A percentile compares a stretch with the other conserved stretches of the same genome.
These are phyloP conservation scores for Sugiyamaella chiloensis DNA, from an alignment of 805 yeast genomes.

Conservation along the genomic window DNA sequence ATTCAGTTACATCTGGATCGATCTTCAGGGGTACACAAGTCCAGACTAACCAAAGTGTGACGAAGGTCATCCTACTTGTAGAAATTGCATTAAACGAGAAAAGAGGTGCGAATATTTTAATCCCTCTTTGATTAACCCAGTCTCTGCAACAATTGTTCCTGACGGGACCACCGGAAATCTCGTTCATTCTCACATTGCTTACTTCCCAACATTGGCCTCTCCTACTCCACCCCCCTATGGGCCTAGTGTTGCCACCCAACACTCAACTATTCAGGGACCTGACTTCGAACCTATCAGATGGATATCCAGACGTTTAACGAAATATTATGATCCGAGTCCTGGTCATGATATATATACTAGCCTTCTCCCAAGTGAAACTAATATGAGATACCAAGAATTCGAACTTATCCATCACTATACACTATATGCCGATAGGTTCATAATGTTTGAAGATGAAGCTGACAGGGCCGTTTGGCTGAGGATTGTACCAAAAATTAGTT, in stretches of 20 bases:
- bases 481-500: slow-evolving; percentile 17
- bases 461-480: slow-evolving; percentile 18
- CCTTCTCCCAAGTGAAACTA: slow-evolving; percentile 9
- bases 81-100: slow-evolving; percentile 21
- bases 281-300: background rate
- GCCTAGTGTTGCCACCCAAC: too few relatives aligned
- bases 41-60: too few relatives aligned
- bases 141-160: too few relatives aligned
- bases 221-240: too few relatives aligned
- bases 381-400: slow-evolving; percentile 13
- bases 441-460: slow-evolving; percentile 15
- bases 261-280: too few relatives aligned
- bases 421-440: slow-evolving; percentile 9
- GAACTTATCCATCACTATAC: slow-evolving; percentile 20
- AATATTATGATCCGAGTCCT: background rate
- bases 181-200: too few relatives aligned
- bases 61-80: slow-evolving; percentile 24
- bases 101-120: slow-evolving; percentile 22
- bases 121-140: too few relatives aligned
- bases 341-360: slow-evolving; percentile 2
- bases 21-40: too few relatives aligned
- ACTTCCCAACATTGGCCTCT: too few relatives aligned
- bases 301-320: background rate
- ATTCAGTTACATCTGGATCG: too few relatives aligned
- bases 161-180: too few relatives aligned